Percentiles rank a stretch among this genome's conserved stretches.
Conservation (phyloP, 1,284 basidiomycete species). For the Xerocomus cyaneibrunnescens region DNA sequence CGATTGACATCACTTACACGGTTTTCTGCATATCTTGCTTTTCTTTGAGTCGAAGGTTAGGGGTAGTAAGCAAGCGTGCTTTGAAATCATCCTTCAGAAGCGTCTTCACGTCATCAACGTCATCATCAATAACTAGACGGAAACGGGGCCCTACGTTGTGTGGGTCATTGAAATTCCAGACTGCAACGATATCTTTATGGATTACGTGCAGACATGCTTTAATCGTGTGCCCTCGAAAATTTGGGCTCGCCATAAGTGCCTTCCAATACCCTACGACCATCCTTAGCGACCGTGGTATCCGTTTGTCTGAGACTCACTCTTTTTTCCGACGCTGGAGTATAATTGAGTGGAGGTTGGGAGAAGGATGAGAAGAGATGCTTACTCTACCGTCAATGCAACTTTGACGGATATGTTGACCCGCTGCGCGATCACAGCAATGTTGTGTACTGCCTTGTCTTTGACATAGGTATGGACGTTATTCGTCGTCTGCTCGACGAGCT, state of each 20-base stretch:
- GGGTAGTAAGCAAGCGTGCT: too few species aligned
- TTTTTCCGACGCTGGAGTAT: conserved; percentile 25
- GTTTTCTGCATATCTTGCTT: too few species aligned
- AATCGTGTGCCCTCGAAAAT: conserved; percentile 18
- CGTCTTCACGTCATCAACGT: too few species aligned
- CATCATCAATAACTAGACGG: too few species aligned
- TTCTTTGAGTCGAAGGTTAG: too few species aligned
- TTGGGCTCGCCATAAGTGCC: conserved; percentile 22
- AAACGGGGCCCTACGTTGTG: too few species aligned
- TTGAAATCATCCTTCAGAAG: too few species aligned
- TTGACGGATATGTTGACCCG: conserved; percentile 24
- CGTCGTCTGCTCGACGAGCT: conserved; percentile 4
- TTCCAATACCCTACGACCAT: conserved; percentile 30
- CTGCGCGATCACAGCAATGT: conserved; percentile 19
- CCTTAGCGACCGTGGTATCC: not conserved
- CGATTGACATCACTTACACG: too few species aligned
- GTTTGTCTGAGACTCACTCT: conserved; percentile 11
- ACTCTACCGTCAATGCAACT: too few species aligned
- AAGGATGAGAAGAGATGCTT: too few species aligned
- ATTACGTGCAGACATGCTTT: conserved; percentile 23
- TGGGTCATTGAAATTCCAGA: conserved; percentile 35
- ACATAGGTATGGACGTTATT: conserved; percentile 7
- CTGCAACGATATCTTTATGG: conserved; percentile 25
- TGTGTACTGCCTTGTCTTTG: conserved; percentile 3
- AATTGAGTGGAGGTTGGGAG: not conserved